Conservation (phyloP, 2,329 filamentous ascomycete genomes). For the Neofusicoccum sp. region DNA sequence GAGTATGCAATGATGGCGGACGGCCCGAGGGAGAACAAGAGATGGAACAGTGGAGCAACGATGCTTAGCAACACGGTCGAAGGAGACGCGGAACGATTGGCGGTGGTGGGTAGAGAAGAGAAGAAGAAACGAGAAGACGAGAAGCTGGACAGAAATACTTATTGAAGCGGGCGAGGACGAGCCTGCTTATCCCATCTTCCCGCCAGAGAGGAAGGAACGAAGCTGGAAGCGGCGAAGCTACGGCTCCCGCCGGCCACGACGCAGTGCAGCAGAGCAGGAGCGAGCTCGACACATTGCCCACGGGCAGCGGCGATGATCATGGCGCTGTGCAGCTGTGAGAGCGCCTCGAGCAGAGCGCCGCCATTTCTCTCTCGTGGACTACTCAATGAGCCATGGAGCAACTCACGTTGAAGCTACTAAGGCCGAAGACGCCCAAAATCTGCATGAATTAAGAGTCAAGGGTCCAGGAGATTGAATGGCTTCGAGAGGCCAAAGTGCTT, state of each 20-base stretch:
- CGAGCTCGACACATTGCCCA: not conserved
- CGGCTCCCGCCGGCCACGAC: not conserved
- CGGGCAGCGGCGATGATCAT: not conserved
- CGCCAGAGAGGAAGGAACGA: conserved; percentile 1
- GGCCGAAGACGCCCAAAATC: too few species aligned
- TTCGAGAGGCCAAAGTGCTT: too few species aligned
- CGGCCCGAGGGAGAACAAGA: not conserved
- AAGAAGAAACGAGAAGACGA: conserved; percentile 14
- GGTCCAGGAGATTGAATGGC: too few species aligned
- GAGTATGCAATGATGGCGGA: not conserved
- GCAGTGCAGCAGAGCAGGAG: not conserved
- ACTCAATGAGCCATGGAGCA: too few species aligned
- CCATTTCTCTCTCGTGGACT: too few species aligned
- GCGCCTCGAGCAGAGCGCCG: not conserved
- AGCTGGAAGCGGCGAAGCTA: not conserved
- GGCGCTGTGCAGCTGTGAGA: not conserved
- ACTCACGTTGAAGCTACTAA: too few species aligned
- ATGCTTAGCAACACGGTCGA: not conserved
- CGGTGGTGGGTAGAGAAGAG: conserved; percentile 16
- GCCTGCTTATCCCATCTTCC: not conserved
- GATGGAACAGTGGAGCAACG: not conserved
- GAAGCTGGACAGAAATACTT: not conserved
- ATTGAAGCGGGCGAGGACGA: not conserved
- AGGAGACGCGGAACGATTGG: conserved; percentile 16
- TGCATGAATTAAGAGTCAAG: too few species aligned